These are phyloP conservation scores for Phlegmacium glaucopus DNA, from an alignment of 768 basidiomycete species.

Conservation along the genomic window DNA sequence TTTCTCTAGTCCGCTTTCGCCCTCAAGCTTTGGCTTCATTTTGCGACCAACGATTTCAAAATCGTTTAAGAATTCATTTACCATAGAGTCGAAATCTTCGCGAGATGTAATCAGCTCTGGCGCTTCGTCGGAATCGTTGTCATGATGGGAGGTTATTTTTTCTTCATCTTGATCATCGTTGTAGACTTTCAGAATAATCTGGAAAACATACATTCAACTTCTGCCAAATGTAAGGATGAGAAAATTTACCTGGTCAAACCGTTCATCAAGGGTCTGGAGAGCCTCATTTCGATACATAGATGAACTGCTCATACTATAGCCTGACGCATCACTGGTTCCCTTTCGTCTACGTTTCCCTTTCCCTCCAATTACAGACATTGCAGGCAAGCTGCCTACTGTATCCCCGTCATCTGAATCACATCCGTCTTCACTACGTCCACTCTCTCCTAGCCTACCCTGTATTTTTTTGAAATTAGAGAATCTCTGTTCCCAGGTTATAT, in stretches of 20 bases:
- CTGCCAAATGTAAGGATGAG: neutral
- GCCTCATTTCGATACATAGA: constrained; percentile 94
- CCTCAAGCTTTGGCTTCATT: constrained; percentile 72
- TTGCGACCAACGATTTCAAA: constrained; percentile 90
- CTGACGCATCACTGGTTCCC: constrained; percentile 81
- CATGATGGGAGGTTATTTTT: constrained; percentile 62
- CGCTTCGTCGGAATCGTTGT: constrained; percentile 53
- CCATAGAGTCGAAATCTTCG: constrained; percentile 86
- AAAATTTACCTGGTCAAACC: constrained; percentile 80
- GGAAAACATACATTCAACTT: neutral
- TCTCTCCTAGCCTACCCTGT: constrained; percentile 42
- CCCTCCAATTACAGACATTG: constrained; percentile 75
- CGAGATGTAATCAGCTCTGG: constrained; percentile 78
- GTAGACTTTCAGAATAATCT: neutral
- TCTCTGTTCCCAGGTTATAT: constrained; percentile 68
- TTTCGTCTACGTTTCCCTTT: constrained; percentile 67
- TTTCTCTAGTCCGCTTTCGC: constrained; percentile 73
- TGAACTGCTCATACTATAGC: constrained; percentile 96
- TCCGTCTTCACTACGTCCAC: constrained; percentile 45
- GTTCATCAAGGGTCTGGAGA: constrained; percentile 84
- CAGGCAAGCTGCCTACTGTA: constrained; percentile 72
- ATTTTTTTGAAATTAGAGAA: constrained; percentile 77
- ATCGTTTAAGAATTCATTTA: constrained; percentile 90
- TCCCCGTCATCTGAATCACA: constrained; percentile 72
- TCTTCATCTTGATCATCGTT: constrained; percentile 51